phyloP scores from a whole-genome alignment of 805 yeast genomes.

The Saccharomycopsis capsularis region DNA sequence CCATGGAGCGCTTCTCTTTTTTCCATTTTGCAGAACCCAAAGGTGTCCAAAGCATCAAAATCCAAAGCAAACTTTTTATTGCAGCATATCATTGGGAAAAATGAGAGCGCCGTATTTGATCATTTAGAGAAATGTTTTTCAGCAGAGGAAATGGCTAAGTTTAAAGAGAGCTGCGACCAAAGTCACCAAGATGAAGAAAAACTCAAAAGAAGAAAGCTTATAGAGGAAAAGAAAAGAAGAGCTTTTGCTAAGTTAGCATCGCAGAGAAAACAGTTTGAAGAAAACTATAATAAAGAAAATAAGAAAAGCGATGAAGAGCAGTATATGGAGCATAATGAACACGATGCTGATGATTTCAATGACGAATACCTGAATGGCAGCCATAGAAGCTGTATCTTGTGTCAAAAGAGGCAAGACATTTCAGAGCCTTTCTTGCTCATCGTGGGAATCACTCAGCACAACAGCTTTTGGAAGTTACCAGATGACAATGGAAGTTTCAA shows the following conservation, averaged over 20 bases:
- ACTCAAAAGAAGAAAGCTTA: conserved; percentile 3
- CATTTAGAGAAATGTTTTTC: neutral
- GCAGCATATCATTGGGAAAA: neutral
- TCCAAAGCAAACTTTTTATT: neutral
- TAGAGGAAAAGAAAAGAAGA: conserved; percentile 15
- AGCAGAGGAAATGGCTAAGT: neutral
- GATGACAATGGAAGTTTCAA: conserved; percentile 46
- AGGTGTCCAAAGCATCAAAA: neutral
- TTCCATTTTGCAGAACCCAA: neutral
- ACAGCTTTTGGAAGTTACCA: conserved; percentile 58
- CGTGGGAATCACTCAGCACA: conserved; percentile 47
- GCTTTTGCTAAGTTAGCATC: conserved; percentile 17
- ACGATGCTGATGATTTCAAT: neutral
- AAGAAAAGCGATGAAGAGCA: neutral
- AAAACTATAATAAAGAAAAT: conserved; percentile 4
- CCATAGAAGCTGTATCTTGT: conserved; percentile 22
- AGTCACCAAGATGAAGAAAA: conserved; percentile 8
- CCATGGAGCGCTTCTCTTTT: neutral
- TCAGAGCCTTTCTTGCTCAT: conserved; percentile 69
- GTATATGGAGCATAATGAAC: neutral
- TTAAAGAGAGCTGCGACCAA: neutral
- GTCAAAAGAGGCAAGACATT: conserved; percentile 34
- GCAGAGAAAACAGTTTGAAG: conserved; percentile 16
- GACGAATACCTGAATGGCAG: conserved; percentile 20
- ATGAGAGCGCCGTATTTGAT: neutral